Conservation (phyloP, 2,329 filamentous ascomycete genomes). For the Diaporthe citrichinensis region DNA sequence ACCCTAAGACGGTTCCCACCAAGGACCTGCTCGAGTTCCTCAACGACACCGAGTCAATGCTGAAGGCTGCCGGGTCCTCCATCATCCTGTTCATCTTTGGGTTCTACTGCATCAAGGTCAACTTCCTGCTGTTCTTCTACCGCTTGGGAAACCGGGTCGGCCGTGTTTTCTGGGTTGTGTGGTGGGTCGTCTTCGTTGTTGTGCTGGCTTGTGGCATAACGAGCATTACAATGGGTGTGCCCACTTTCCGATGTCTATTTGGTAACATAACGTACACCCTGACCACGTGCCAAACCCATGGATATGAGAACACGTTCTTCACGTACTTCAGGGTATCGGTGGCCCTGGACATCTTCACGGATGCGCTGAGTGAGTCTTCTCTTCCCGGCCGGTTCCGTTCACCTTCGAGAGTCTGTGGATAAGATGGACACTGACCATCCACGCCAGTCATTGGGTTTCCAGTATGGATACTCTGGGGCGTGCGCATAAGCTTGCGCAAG, state of each 20-base stretch:
- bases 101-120: constrained; percentile 40
- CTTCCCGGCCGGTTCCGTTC: not conserved
- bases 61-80: constrained; percentile 35
- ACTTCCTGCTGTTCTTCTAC: constrained; percentile 41
- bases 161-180: constrained; percentile 20
- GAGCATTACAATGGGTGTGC: constrained; percentile 36
- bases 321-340: constrained; percentile 40
- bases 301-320: constrained; percentile 37
- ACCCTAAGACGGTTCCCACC: not conserved
- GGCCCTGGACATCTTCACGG: constrained; percentile 36
- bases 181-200: constrained; percentile 36
- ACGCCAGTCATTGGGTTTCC: constrained; percentile 38
- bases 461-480: constrained; percentile 40
- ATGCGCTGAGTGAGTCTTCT: constrained; percentile 28
- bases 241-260: constrained; percentile 39
- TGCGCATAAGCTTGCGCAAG: constrained; percentile 36
- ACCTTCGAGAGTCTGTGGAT: accelerated
- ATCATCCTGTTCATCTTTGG: constrained; percentile 39
- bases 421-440: not conserved
- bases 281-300: constrained; percentile 30
- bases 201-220: constrained; percentile 36
- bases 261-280: constrained; percentile 35
- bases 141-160: constrained; percentile 33
- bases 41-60: constrained; percentile 35
- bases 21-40: not conserved